A percentile compares a stretch with the other conserved stretches of the same genome.
Evolutionary conservation across 106 monocot species (phyloP).

Genomic region (Apostasia ramifera): DNA sequence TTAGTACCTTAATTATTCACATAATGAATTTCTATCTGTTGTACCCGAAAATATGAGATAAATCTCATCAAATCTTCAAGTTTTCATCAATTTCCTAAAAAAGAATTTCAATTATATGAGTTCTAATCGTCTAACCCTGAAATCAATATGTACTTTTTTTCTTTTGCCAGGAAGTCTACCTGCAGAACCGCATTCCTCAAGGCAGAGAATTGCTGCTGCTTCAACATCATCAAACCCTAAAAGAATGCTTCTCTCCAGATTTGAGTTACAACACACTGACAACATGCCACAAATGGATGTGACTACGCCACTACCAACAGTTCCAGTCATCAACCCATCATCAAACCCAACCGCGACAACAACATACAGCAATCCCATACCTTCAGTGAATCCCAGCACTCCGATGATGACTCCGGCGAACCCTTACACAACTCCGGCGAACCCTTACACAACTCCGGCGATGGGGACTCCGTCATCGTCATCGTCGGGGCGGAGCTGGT

Average conservation of each 20-base stretch:
- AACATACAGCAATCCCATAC: conserved; percentile 13
- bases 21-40: too few relatives aligned
- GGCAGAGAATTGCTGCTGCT: not conserved
- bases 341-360: conserved; percentile 14
- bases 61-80: too few relatives aligned
- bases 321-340: conserved; percentile 37
- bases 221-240: not conserved
- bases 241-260: not conserved
- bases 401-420: conserved; percentile 41
- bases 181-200: too few relatives aligned
- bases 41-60: too few relatives aligned
- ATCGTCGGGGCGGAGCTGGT: conserved; percentile 50
- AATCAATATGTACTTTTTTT: not conserved
- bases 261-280: not conserved
- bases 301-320: conserved; percentile 34
- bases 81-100: not conserved
- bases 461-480: conserved; percentile 16
- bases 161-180: not conserved
- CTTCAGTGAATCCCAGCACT: conserved; percentile 19
- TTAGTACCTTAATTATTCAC: too few relatives aligned
- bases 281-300: conserved; percentile 19
- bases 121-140: not conserved
- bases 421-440: conserved; percentile 17
- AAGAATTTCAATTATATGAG: not conserved
- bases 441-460: conserved; percentile 14